Base-by-base conservation (phyloP, 2,329 filamentous ascomycete genomes). In the Aureobasidium sp. region DNA sequence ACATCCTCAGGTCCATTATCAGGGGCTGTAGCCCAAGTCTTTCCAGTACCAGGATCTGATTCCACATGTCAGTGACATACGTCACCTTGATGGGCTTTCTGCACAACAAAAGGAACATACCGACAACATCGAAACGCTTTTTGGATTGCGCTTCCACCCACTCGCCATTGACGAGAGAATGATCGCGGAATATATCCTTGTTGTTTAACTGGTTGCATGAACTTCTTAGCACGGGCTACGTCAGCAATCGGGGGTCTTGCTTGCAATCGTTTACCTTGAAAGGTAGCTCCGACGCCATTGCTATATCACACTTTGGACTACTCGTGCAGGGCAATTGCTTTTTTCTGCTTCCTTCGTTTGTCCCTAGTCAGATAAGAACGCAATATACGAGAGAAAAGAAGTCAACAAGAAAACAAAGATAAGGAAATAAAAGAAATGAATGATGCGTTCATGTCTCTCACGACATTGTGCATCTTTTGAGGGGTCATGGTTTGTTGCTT, bases 1-100 rank as follows among this genome's bases (percentile, higher is more conserved):
- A 87, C 85, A 71, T 89, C 87, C 46, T 84, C 82, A 20, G 78
- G 75, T 36, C 77, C 75, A 67, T 77, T 80, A 50, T 73, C 76
- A 5, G 79, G 78, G 37, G 76, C 78, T 47, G 76, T 76, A 34
- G 74, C 77, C 78, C 78, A 81, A 26, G 75, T 66, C 65, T 80
- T 78, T 67, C 78, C 78, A 59, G 74, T 81, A 53, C 79, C 79
- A 27, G 79, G 79, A 63, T 81, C 83, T 84, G 64, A 10, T 37
- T 5, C 15, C 34, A 37, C 32, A 43, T n/a, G 17, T 37, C 36
- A 26, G 10, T 61, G 13, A 39, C n/a, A 9, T 36, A 50, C 34
- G 44, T 27, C 36, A 52, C 43, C 24, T 36, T 59, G 34, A 37
- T 47, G 8, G 9, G 9, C 8, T 8, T 32, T 32, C 8, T 32